These are phyloP conservation scores for Oropetium thomaeum DNA, from an alignment of 176 grass and related monocot species.

Conservation along the genomic window DNA sequence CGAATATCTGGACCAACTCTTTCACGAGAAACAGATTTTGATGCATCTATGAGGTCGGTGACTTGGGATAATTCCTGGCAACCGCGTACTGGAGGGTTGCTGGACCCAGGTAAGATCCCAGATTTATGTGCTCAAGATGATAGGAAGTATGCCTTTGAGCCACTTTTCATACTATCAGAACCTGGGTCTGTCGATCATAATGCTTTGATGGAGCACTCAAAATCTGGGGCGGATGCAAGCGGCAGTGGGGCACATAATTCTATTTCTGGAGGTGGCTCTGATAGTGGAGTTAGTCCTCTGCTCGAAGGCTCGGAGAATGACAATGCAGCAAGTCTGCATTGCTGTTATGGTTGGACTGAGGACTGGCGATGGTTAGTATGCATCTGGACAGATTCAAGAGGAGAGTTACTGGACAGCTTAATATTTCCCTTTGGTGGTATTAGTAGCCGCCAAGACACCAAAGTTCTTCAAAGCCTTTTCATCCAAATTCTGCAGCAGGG, in stretches of 20 bases:
- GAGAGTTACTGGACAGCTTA: constrained; percentile 82
- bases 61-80: constrained; percentile 90
- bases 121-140: constrained; percentile 80
- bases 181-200: constrained; percentile 74
- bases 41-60: constrained; percentile 74
- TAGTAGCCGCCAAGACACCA: constrained; percentile 94
- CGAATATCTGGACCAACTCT: constrained; percentile 71
- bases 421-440: constrained; percentile 97
- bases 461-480: constrained; percentile 95
- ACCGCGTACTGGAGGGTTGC: constrained; percentile 55
- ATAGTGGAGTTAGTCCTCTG: constrained; percentile 47
- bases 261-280: constrained; percentile 38
- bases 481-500: constrained; percentile 96
- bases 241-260: constrained; percentile 45
- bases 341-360: constrained; percentile 98
- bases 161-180: constrained; percentile 87
- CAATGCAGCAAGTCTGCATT: constrained; percentile 74
- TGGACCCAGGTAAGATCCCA: constrained; percentile 53
- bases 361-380: constrained; percentile 98
- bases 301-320: constrained; percentile 58
- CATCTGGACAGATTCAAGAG: constrained; percentile 96
- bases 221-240: constrained; percentile 62
- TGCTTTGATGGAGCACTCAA: constrained; percentile 52
- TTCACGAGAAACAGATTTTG: constrained; percentile 82
- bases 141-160: constrained; percentile 89